Base-by-base conservation (phyloP, 1,284 basidiomycete genomes). In the Fomes fomentarius region DNA sequence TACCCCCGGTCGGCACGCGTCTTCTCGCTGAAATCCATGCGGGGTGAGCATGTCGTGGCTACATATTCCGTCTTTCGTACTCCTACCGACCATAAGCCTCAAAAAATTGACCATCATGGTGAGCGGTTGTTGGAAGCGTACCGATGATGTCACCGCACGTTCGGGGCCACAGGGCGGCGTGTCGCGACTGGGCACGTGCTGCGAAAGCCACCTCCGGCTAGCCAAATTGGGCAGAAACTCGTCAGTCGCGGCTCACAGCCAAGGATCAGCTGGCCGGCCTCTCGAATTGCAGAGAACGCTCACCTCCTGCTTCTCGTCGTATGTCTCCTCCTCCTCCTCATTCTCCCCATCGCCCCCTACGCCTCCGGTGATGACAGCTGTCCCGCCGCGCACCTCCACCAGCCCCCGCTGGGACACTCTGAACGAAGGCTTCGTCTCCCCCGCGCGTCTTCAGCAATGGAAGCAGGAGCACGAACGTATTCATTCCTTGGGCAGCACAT, bases 341-440 rank as follows among this genome's bases (percentile, higher is more conserved):
- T 53, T 37, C n/a, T 44, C 45, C 33, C 33, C 49, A 49, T 42
- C 50, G 6, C 25, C 53, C 26, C 19, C 52, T 34, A 19, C 34
- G 28, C 40, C 28, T 22, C 15, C 50, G 50, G 21, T 33, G 24
- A 66, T 66, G 64, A 61, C 60, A 47, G 53, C 60, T 11, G 54
- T 53, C 11, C 56, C 62, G n/a, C 58, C 56, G 34, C 50, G 50
- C 39, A 57, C 61, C 12, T 58, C 60, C 19, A 55, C 60, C 47
- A 64, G 63, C 39, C 63, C 64, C 24, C 74, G 74, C 61, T 80
- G 80, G 80, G 80, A 82, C 58, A 74, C 60, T 60, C 74, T 78
- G 37, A 75, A 80, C 52, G 70, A 74, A 21, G 74, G 75, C 22
- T 81, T 82, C 58, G 73, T 82, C 37, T 75, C 78, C 3, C 80